phyloP scores from a whole-genome alignment of 805 yeast genomes.

The Monosporozyma aquatica region DNA sequence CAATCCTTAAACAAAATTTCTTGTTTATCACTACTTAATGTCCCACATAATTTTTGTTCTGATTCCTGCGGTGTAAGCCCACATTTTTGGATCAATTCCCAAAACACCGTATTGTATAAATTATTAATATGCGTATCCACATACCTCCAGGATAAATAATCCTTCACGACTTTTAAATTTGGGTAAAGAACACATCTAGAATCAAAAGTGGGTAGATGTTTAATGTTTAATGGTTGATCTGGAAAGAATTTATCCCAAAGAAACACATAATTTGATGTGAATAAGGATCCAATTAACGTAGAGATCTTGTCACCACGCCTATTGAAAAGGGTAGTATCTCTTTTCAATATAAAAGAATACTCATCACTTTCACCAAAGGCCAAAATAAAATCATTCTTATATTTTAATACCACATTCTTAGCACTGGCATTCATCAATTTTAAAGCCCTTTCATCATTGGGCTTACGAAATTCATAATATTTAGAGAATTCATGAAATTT shows the following conservation, averaged over 20 bases:
- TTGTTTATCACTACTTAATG: conserved; percentile 75
- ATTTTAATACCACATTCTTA: conserved; percentile 45
- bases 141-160: conserved; percentile 90
- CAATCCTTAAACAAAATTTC: conserved; percentile 73
- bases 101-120: conserved; percentile 84
- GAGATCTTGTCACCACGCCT: conserved; percentile 73
- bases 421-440: conserved; percentile 80
- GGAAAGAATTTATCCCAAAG: conserved; percentile 59
- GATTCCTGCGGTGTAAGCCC: conserved; percentile 71
- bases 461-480: conserved; percentile 68
- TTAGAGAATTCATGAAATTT: conserved; percentile 84
- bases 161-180: conserved; percentile 46
- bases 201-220: conserved; percentile 77
- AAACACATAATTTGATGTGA: conserved; percentile 64
- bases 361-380: conserved; percentile 97
- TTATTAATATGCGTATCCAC: conserved; percentile 96
- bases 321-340: conserved; percentile 61
- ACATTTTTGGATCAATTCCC: conserved; percentile 71
- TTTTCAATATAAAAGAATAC: conserved; percentile 69
- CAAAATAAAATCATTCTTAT: conserved; percentile 60
- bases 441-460: conserved; percentile 76
- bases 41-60: conserved; percentile 66
- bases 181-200: conserved; percentile 88
- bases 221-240: conserved; percentile 37
- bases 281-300: conserved; percentile 71